phyloP scores from a whole-genome alignment of 495 filamentous ascomycete species.

The Penicillium angulare region DNA sequence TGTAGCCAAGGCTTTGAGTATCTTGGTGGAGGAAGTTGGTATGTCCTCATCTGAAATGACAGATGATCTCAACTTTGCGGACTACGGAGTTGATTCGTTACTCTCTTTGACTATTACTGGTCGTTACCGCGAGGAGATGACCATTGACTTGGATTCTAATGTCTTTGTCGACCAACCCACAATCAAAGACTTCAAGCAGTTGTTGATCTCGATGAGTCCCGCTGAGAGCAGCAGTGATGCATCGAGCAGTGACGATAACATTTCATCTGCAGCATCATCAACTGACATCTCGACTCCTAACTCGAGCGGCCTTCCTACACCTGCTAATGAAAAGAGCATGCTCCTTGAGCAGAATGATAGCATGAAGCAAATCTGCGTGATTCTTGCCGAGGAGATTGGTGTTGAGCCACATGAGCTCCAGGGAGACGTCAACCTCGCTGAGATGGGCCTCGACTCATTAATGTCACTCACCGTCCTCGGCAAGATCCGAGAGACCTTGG shows the following conservation, averaged over 20 bases:
- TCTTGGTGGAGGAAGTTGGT: constrained; percentile 67
- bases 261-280: constrained; percentile 30
- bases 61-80: constrained; percentile 46
- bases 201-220: constrained; percentile 45
- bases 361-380: constrained; percentile 49
- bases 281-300: constrained; percentile 36
- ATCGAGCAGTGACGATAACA: constrained; percentile 34
- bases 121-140: constrained; percentile 49
- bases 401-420: constrained; percentile 62
- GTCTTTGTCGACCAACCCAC: constrained; percentile 60
- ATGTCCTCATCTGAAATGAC: constrained; percentile 61
- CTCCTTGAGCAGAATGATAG: constrained; percentile 46
- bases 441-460: constrained; percentile 55
- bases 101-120: constrained; percentile 49
- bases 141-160: constrained; percentile 49
- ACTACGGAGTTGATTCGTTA: constrained; percentile 55
- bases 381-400: constrained; percentile 67
- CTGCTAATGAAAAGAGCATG: constrained; percentile 34
- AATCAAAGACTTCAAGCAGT: constrained; percentile 59
- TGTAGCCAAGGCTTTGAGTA: constrained; percentile 49
- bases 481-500: constrained; percentile 54
- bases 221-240: constrained; percentile 30
- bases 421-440: constrained; percentile 39
- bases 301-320: constrained; percentile 31
- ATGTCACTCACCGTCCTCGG: constrained; percentile 51